A percentile compares a stretch with the other conserved stretches of the same genome.
Evolutionary conservation across 2,329 filamentous ascomycete species (phyloP).

Genomic region (Aspergillus eucalypticola): DNA sequence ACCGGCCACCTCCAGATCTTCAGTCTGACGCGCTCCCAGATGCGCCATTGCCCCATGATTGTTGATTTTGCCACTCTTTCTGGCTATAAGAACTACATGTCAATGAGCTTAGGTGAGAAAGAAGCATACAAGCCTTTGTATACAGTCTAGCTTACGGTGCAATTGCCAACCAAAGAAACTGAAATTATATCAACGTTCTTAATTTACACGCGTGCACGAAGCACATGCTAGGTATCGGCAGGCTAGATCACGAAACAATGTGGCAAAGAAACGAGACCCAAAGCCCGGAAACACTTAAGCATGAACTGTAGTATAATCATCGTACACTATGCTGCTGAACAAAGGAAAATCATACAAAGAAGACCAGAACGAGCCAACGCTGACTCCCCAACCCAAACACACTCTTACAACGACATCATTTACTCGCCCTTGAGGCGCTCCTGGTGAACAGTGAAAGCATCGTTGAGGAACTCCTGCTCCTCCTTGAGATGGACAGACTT

Average conservation of each 20-base stretch:
- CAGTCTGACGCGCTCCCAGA: neutral
- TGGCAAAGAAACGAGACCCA: constrained; percentile 18
- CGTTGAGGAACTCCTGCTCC: constrained; percentile 77
- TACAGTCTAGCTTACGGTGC: too few relatives aligned
- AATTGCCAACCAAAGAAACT: neutral
- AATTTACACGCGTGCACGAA: constrained; percentile 27
- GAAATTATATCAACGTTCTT: constrained; percentile 19
- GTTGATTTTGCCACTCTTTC: neutral
- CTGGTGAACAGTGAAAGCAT: constrained; percentile 64
- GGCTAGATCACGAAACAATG: constrained; percentile 15
- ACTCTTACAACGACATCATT: constrained; percentile 21
- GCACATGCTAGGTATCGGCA: constrained; percentile 33
- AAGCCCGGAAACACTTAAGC: constrained; percentile 23
- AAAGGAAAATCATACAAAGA: constrained; percentile 32
- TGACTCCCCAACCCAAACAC: constrained; percentile 25
- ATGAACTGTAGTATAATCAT: constrained; percentile 17
- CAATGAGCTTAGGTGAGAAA: too few relatives aligned
- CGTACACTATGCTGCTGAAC: constrained; percentile 21
- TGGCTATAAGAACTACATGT: neutral
- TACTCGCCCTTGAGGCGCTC: constrained; percentile 68
- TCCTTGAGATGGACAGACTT: constrained; percentile 89
- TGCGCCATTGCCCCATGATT: neutral
- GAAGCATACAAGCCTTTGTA: too few relatives aligned
- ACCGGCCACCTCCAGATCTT: neutral
- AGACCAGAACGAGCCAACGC: constrained; percentile 27